Evolutionary conservation across 2,329 filamentous ascomycete genomes (phyloP).

Genomic region (Sordariomycetes sp.): DNA sequence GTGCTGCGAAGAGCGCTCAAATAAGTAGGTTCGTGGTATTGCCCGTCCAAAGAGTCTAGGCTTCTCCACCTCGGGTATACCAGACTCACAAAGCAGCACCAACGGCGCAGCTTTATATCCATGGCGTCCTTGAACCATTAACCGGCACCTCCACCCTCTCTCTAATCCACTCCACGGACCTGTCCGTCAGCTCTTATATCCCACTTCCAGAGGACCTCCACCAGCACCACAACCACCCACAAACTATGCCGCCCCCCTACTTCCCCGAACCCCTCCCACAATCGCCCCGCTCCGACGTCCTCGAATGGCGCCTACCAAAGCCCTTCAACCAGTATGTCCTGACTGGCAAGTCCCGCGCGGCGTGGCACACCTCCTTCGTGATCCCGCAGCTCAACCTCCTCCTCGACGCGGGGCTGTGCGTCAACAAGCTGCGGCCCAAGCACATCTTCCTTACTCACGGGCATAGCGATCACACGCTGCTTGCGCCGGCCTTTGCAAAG

Average conservation of each 20-base stretch:
- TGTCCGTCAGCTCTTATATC: no score
- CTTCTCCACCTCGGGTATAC: no score
- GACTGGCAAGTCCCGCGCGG: conserved; percentile 31
- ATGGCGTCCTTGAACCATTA: no score
- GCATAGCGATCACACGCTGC: conserved; percentile 30
- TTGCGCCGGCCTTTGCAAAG: conserved; percentile 27
- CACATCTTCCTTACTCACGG: conserved; percentile 37
- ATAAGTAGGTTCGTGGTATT: no score
- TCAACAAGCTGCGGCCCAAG: conserved; percentile 30
- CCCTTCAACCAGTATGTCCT: conserved; percentile 26
- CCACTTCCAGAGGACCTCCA: neutral
- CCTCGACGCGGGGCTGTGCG: conserved; percentile 31
- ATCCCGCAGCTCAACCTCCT: conserved; percentile 34
- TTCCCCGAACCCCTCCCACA: conserved; percentile 31
- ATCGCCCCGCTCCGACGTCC: conserved; percentile 25
- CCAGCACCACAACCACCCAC: neutral
- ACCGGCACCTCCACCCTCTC: no score
- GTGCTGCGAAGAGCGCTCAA: no score
- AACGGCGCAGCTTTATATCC: no score
- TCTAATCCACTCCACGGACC: no score
- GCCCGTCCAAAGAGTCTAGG: no score
- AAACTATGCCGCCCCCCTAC: neutral
- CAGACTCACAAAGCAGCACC: no score
- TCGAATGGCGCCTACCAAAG: conserved; percentile 30
- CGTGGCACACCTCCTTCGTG: conserved; percentile 37